A percentile compares a stretch with the other conserved stretches of the same genome.
phyloP scores from a whole-genome alignment of 306 rosid species.

The Acmispon strigosus region DNA sequence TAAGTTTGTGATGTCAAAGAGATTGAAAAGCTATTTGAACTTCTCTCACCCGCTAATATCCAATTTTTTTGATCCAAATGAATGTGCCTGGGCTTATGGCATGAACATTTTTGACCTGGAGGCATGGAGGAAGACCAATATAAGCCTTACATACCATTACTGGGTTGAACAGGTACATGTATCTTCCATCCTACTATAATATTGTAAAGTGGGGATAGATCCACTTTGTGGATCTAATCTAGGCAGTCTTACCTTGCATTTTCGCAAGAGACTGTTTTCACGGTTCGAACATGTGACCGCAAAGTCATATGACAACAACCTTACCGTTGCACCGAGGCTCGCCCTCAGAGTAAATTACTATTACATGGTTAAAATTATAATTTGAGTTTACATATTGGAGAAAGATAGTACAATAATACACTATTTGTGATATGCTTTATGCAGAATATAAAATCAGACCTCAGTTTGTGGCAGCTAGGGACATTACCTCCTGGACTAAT shows the following conservation, averaged over 20 bases:
- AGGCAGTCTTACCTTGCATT: too few relatives aligned
- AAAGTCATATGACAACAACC: too few relatives aligned
- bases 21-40: constrained; percentile 80
- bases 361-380: not conserved
- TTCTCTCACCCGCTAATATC: constrained; percentile 85
- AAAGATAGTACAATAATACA: not conserved
- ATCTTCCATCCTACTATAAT: not conserved
- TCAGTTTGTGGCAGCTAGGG: constrained; percentile 92
- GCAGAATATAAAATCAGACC: constrained; percentile 90
- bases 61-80: constrained; percentile 49
- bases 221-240: too few relatives aligned
- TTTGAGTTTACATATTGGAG: not conserved
- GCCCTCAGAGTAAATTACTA: not conserved
- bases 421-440: constrained; percentile 1
- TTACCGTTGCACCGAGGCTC: too few relatives aligned
- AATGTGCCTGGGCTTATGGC: constrained; percentile 99
- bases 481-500: constrained; percentile 92
- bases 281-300: too few relatives aligned
- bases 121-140: constrained; percentile 98
- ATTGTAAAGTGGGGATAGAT: not conserved
- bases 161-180: constrained; percentile 75
- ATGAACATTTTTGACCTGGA: constrained; percentile 92
- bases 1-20: constrained; percentile 82
- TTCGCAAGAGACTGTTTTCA: too few relatives aligned
- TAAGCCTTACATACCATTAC: constrained; percentile 68